Evolutionary conservation across 2,329 filamentous ascomycete species (phyloP), one percentile per base, ranked within the genome.

Genomic region (Lasiodiplodia sp.): DNA sequence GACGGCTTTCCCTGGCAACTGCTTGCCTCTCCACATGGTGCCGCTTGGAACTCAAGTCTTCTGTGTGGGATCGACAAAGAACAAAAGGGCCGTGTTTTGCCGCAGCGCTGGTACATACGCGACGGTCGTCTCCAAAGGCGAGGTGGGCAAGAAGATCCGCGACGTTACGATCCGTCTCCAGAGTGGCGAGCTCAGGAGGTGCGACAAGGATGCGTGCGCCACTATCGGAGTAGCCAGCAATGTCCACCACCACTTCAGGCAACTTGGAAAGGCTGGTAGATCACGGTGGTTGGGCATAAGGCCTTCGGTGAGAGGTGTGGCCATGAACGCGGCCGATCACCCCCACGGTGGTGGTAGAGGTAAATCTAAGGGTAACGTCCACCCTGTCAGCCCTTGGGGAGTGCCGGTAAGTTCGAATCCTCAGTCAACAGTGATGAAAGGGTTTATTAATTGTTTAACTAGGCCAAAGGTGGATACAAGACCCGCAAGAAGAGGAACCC

Each of bases 251-350:
- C 93, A 97, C 73, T 97, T 96, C 81, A 87, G 89, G 72, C 93
- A 96, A 77, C 87, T 99, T 68, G 96, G 96, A 75, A 99, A 99
- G 84, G 96, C 96, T 74, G 96, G 96, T 78, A 89, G 96, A 75
- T 94, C 91, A 74, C 89, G 96, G 77, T 97, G 94, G 94, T 83
- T 98, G 73, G 96, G 96, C 78, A 97, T 96, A 77, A 87, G 96
- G 73, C 96, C 96, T 18, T 97, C 96, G 0, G 96, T 99, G 55
- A 90, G 96, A 85, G 96, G 96, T 91, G 84, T 98, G 75, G 96
- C 96, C 71, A 99, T 99, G 96, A 99, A 99, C 85, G 94, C 95
- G 80, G 92, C 90, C 75, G 96, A 99, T 78, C 96, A 99, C 87
- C 96, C 96, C 77, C 96, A 99, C 81, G 96, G 96, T 88, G 96